Percentiles rank a stretch among this genome's conserved stretches.
Evolutionary conservation across 164 flowering plant species (phyloP).

Genomic region (Santalum album): DNA sequence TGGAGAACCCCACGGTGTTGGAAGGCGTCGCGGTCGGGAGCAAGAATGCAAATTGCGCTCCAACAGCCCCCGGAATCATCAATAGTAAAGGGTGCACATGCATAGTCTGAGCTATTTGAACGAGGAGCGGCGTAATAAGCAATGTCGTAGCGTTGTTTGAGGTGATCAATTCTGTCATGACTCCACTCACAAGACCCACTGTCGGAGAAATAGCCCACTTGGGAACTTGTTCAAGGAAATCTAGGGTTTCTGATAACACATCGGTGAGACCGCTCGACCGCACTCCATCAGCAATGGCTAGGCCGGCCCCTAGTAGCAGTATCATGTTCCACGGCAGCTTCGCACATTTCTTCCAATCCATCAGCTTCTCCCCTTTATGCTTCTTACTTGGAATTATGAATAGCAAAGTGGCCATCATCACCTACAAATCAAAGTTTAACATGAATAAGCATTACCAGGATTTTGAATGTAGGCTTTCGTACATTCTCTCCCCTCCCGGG

Average conservation of each 20-base stretch:
- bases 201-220: conserved; percentile 64
- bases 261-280: conserved; percentile 68
- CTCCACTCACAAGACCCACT: conserved; percentile 49
- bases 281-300: conserved; percentile 88
- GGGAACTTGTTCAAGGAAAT: conserved; percentile 50
- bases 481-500: too few species aligned
- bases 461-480: too few species aligned
- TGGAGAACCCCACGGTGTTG: conserved; percentile 77
- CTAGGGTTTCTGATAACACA: conserved; percentile 36
- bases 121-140: conserved; percentile 55
- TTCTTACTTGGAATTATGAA: conserved; percentile 87
- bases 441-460: neutral
- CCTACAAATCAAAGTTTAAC: conserved; percentile 22
- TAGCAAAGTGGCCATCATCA: conserved; percentile 77
- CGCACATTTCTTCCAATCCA: conserved; percentile 99
- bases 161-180: conserved; percentile 62
- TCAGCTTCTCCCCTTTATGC: conserved; percentile 60
- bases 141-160: conserved; percentile 85
- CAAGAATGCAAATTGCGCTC: conserved; percentile 73
- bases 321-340: conserved; percentile 81
- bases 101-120: conserved; percentile 63
- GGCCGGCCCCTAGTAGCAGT: conserved; percentile 79
- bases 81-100: conserved; percentile 59
- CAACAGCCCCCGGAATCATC: conserved; percentile 81
- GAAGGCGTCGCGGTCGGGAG: conserved; percentile 84